Base-by-base conservation (phyloP, 164 flowering plant genomes). In the Piper betle region DNA sequence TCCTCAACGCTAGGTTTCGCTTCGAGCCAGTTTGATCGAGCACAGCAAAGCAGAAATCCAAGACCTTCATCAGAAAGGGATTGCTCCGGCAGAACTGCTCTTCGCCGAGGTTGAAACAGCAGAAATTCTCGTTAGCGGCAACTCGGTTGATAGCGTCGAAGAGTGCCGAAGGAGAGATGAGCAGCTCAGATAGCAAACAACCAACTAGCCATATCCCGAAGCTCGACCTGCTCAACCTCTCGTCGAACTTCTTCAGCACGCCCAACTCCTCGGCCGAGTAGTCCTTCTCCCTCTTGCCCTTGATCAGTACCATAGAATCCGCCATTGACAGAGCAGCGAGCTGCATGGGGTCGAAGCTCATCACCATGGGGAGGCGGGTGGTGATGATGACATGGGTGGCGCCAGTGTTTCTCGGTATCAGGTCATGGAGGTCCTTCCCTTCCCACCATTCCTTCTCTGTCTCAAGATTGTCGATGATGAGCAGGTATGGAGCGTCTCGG, bases 391-490 rank as follows among this genome's bases (percentile, higher is more conserved):
- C 86, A 70, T 91, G 93, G 55, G 88, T 74, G 2, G 84, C 93
- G n/a, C 88, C 91, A 0, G 93, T 86, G 71, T 79, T 86, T 68
- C 87, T 77, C 7, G 96, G 96, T 13, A 87, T 84, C 70, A 87
- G 64, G 61, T 91, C 89, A 60, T 82, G 82, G 18, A 87, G 65
- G 75, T 81, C 91, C 71, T 83, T 87, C 58, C 85, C 91, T 61
- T 90, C 97, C 92, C 95, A 85, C 95, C 95, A 87, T 63, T 91
- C 97, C 61, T 69, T 82, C 69, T 86, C 93, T 2, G 83, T 75
- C 69, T 87, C 93, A 52, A 88, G 91, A 71, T 88, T 84, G 63
- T 91, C 97, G 17, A 91, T 84, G 40, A 91, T 81, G 48, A 91
- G 62, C 62, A 91, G 67, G 61, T 87, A 91, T 5, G 97, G 96